Base-by-base conservation (phyloP, 495 filamentous ascomycete genomes). In the Pyronema omphalodes region DNA sequence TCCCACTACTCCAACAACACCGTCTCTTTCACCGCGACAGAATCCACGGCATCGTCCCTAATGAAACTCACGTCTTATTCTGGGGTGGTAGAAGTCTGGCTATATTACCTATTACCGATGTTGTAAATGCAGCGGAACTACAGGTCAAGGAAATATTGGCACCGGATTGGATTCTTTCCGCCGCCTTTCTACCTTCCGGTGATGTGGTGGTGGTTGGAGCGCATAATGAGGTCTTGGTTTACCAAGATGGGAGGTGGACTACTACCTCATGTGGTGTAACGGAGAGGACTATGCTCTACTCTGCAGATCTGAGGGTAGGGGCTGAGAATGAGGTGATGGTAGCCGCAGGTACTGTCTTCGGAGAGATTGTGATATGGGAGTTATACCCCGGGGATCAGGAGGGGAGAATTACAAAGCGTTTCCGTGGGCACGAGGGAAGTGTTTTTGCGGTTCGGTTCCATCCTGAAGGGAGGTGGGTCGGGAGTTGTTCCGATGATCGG, bases 401-500 rank as follows among this genome's bases (percentile, higher is more conserved):
- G 29, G 64, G 60, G 12, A 65, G 71, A 5, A 71, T 85, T 14
- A 78, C 91, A 43, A 77, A 77, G 52, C 78, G 82, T 23, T 85
- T 96, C 57, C 77, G 77, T 5, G 93, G 88, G 0, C 91, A 99
- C 59, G 87, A 96, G 57, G 91, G 91, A 0, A 95, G 91, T 0
- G 79, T 96, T 6, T 96, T 94, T 58, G 88, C 84, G 6, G 81
- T 96, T 9, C 71, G 75, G 7, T 70, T 88, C 4, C 53, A 60
- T 8, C 57, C 62, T 9, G 53, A 68, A 5, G 67, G 68, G 15
- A 72, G 84, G 43, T 57, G 93, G 9, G 68, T 99, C 3, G 83
- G 84, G 19, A 95, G 86, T 55, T 99, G 91, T 62, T 95, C 89
- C 59, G 91, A 99, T 67, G 91, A 99, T 67, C 74, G 91, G 49